A percentile compares a stretch with the other conserved stretches of the same genome.
Evolutionary conservation across 352 stramenopile genomes (phyloP).

Genomic region (Phytophthora pseudosyringae): DNA sequence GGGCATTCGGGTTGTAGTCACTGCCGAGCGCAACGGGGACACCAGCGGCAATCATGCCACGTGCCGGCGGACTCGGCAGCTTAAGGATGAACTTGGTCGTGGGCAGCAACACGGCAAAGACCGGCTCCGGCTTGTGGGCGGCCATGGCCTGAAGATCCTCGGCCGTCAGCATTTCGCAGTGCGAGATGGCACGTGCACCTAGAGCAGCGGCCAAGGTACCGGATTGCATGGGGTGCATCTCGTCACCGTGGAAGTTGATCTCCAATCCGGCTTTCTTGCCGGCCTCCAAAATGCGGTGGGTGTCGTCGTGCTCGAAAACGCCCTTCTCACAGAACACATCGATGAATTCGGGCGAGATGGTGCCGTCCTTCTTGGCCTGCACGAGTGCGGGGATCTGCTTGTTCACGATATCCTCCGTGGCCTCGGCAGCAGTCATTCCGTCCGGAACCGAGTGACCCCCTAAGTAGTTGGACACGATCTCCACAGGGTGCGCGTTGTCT

Average conservation of each 20-base stretch:
- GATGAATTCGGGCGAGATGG: slow-evolving; percentile 84
- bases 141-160: slow-evolving; percentile 77
- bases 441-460: slow-evolving; percentile 82
- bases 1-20: slow-evolving; percentile 88
- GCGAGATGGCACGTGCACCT: slow-evolving; percentile 68
- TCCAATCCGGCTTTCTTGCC: slow-evolving; percentile 68
- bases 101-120: slow-evolving; percentile 80
- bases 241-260: slow-evolving; percentile 88
- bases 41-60: slow-evolving; percentile 69
- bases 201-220: slow-evolving; percentile 67
- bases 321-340: slow-evolving; percentile 90
- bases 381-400: slow-evolving; percentile 78
- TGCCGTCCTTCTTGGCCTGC: slow-evolving; percentile 69
- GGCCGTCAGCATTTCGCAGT: slow-evolving; percentile 79
- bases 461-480: slow-evolving; percentile 84
- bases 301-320: slow-evolving; percentile 83
- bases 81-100: slow-evolving; percentile 89
- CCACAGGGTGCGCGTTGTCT: slow-evolving; percentile 55
- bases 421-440: slow-evolving; percentile 63
- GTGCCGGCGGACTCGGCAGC: slow-evolving; percentile 69
- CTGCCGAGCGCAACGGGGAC: slow-evolving; percentile 81
- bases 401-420: slow-evolving; percentile 73
- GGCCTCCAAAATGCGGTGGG: slow-evolving; percentile 72
- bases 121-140: slow-evolving; percentile 49
- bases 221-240: slow-evolving; percentile 78